Base-by-base conservation (phyloP, 2,329 filamentous ascomycete genomes). In the Lasiodiplodia hormozganensis region DNA sequence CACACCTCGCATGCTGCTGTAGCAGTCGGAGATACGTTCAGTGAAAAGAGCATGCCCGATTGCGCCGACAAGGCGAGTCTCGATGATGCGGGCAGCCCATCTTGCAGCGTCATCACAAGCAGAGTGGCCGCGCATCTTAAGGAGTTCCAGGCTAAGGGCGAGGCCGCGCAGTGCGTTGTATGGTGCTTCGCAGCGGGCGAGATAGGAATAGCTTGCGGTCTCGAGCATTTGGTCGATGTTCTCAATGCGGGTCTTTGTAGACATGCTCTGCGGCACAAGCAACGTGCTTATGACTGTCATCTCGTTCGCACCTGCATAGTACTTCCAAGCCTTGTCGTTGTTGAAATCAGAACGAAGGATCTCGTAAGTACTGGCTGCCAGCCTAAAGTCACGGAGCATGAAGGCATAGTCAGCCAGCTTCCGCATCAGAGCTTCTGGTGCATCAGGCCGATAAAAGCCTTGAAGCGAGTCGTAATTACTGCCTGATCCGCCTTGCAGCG, bases 311-410 rank as follows among this genome's bases (percentile, higher is more conserved):
- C 92, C 95, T 0, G 96, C 96, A 77, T 97, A 93, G 76, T 98
- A 92, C 74, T 89, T 93, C 96, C 96, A 99, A 1, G 96, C 96
- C 79, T 98, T 98, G 77, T 97, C 94, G 76, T 96, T 96, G 76
- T 89, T 90, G 78, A 95, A 99, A 78, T 99, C 96, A 8, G 90
- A 88, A 65, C 93, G 89, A 10, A 99, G 82, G 5, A 99, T 86
- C 68, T 99, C 95, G 77, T 97, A 99, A 0, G 93, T 97, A 14
- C 91, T 94, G 73, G 96, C 88, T 11, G 96, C 93, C 43, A 99
- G 83, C 79, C 96, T 97, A 89, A 92, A 99, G 79, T 99, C 96
- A 38, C 96, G 89, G 47, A 99, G 86, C 94, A 99, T 97, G 76
- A 99, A 97, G 12, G 94, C 90, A 80, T 95, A 98, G 77, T 99